Evolutionary conservation across 768 basidiomycete genomes (phyloP), one percentile per base, ranked within the genome.

Genomic region (Gloeostereum incarnatum): DNA sequence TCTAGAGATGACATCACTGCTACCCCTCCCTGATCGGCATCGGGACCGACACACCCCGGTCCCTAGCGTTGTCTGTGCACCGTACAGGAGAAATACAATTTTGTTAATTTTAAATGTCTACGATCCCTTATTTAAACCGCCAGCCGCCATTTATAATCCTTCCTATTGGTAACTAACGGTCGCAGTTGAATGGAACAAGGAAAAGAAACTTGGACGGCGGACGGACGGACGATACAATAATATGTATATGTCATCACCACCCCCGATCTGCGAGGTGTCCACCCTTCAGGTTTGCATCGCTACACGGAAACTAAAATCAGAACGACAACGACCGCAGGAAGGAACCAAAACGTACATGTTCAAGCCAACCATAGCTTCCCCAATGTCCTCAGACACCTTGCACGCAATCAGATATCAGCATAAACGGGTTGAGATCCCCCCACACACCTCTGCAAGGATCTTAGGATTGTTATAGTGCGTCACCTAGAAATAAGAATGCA

Each of bases 381-480:
- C 92, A 21, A 97, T 57, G 59, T 89, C 68, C 54, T 88, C 82
- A 13, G 88, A 91, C 10, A 87, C 65, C 78, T 80, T n/a, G 49
- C 43, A 16, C 8, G 20, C 16, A 41, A 31, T 27, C 20, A 19
- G 14, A 42, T 25, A 35, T 49, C 32, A 48, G 45, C 40, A 40
- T 31, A 24, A 20, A 22, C 19, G 20, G n/a, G 26, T 10, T 13
- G 41, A 34, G 40, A 24, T 38, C 35, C 21, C 39, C 39, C 30
- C 35, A 34, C 53, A 26, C 55, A 89, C 79, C 63, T 97, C 91
- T 16, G 92, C 91, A 31, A 98, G 73, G 31, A 91, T 70, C 53
- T 87, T 83, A 7, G 92, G 78, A 61, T 96, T 94, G 65, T 98
- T 90, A 71, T 80, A 84, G 68, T 99, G 94, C 1, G 94, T 97